phyloP scores from a whole-genome alignment of 345 rosid species.

The Eucalyptus camaldulensis region DNA sequence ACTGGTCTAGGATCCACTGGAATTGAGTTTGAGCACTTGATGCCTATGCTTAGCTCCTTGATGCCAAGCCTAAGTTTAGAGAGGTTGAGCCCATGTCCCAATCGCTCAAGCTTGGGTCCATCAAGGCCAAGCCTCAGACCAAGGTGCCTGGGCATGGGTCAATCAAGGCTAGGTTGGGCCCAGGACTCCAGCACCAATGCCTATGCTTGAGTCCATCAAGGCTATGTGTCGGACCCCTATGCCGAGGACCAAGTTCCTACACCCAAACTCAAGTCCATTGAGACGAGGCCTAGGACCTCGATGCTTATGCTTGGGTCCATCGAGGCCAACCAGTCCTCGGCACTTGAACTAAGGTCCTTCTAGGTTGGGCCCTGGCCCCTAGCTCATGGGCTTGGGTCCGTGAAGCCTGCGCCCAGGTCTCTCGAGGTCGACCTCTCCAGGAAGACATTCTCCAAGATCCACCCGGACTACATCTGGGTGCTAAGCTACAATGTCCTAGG shows the following conservation, averaged over 20 bases:
- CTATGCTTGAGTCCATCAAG: no score
- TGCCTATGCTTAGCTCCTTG: rapidly evolving
- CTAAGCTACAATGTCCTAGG: conserved; percentile 76
- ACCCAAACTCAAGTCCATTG: no score
- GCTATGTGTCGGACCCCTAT: rapidly evolving
- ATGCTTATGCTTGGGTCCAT: rapidly evolving
- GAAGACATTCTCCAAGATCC: conserved; percentile 69
- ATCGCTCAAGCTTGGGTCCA: rapidly evolving
- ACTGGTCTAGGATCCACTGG: rapidly evolving
- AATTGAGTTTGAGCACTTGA: no score
- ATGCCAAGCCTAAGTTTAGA: no score
- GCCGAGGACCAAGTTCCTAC: rapidly evolving
- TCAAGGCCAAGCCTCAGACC: no score
- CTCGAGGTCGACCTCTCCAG: conserved; percentile 48
- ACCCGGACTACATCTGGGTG: conserved; percentile 87
- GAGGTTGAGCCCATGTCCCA: no score
- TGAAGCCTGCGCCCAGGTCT: rapidly evolving
- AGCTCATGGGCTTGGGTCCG: rapidly evolving
- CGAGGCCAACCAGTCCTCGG: rapidly evolving
- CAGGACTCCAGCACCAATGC: rapidly evolving
- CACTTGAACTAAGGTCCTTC: no score
- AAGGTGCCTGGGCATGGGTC: rapidly evolving
- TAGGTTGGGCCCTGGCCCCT: no score
- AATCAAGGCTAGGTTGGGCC: no score
- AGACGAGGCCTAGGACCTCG: rapidly evolving